These are phyloP conservation scores for Ophiosphaerella narmari DNA, from an alignment of 2,329 filamentous ascomycete species.

Conservation along the genomic window DNA sequence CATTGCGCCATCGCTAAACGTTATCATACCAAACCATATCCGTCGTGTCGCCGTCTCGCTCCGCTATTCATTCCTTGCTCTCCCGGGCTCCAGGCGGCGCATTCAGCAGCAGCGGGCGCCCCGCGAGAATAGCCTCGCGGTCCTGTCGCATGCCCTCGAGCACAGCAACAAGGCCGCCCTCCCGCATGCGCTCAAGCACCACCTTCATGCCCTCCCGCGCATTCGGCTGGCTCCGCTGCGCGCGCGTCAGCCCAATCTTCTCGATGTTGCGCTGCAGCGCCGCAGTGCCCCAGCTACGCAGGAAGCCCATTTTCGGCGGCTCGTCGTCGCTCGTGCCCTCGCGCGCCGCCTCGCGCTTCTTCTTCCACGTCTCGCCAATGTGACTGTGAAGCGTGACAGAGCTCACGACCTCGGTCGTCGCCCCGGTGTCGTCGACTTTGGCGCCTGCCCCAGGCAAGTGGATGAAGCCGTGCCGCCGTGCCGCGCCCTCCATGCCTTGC, in stretches of 20 bases:
- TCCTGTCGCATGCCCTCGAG: constrained; percentile 72
- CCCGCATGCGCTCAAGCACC: constrained; percentile 72
- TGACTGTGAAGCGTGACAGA: constrained; percentile 74
- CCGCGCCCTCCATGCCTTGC: constrained; percentile 37
- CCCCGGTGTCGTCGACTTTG: constrained; percentile 37
- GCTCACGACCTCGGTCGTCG: constrained; percentile 70
- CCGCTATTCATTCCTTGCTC: constrained; percentile 12
- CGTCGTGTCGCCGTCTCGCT: constrained; percentile 1
- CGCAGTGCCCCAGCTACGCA: constrained; percentile 67
- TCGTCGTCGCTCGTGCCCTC: constrained; percentile 50
- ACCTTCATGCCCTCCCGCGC: constrained; percentile 83
- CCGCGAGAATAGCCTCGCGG: constrained; percentile 49
- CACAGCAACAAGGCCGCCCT: constrained; percentile 70
- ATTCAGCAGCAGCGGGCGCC: constrained; percentile 22
- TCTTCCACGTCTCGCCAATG: constrained; percentile 69
- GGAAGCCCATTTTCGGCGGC: constrained; percentile 59
- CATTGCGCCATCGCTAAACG: constrained; percentile 41
- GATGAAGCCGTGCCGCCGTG: constrained; percentile 40
- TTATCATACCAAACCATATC: constrained; percentile 16
- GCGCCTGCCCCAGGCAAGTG: constrained; percentile 31
- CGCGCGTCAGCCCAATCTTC: constrained; percentile 75
- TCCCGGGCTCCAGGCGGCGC: constrained; percentile 20
- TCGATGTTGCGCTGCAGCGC: constrained; percentile 82
- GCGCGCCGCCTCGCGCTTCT: constrained; percentile 49
- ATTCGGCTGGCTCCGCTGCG: constrained; percentile 77